Conservation (phyloP, 352 stramenopile species). For the Phytopythium kandeliae region DNA sequence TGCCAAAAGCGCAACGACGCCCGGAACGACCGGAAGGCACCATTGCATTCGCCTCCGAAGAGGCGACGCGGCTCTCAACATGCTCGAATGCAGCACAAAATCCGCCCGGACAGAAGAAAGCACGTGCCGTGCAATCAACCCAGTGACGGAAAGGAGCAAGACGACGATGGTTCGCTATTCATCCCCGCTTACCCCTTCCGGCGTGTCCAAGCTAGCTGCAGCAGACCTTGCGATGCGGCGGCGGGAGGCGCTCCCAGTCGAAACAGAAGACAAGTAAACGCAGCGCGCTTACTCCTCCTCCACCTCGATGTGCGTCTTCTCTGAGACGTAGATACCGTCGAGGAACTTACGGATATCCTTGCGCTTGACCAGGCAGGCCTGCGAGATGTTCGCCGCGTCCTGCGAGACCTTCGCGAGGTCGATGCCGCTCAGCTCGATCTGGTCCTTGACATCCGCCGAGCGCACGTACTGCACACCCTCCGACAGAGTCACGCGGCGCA, state of each 20-base stretch:
- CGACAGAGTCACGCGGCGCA: constrained; percentile 92
- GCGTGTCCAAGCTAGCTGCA: constrained; percentile 11
- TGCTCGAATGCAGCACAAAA: constrained; percentile 63
- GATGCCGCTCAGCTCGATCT: constrained; percentile 98
- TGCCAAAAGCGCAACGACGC: not conserved
- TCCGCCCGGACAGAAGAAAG: constrained; percentile 90
- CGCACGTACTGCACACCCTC: constrained; percentile 94
- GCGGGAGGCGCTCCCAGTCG: not conserved
- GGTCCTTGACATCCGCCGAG: constrained; percentile 97
- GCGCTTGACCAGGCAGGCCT: constrained; percentile 77
- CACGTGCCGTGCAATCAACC: constrained; percentile 76
- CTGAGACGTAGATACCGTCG: constrained; percentile 99
- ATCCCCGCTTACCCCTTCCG: constrained; percentile 26
- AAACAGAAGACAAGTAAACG: constrained; percentile 5
- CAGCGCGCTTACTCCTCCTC: constrained; percentile 42
- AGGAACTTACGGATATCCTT: constrained; percentile 99
- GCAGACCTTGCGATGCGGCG: constrained; percentile 20
- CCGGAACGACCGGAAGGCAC: not conserved
- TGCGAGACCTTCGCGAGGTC: constrained; percentile 97
- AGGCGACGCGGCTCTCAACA: constrained; percentile 10
- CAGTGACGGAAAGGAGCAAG: constrained; percentile 78
- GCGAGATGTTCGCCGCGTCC: constrained; percentile 82
- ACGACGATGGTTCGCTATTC: constrained; percentile 37
- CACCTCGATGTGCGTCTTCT: constrained; percentile 90
- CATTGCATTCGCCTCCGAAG: constrained; percentile 1